A percentile compares a stretch with the other conserved stretches of the same genome.
phyloP scores from a whole-genome alignment of 169 alveolate species.

The Plasmodium knowlesi region DNA sequence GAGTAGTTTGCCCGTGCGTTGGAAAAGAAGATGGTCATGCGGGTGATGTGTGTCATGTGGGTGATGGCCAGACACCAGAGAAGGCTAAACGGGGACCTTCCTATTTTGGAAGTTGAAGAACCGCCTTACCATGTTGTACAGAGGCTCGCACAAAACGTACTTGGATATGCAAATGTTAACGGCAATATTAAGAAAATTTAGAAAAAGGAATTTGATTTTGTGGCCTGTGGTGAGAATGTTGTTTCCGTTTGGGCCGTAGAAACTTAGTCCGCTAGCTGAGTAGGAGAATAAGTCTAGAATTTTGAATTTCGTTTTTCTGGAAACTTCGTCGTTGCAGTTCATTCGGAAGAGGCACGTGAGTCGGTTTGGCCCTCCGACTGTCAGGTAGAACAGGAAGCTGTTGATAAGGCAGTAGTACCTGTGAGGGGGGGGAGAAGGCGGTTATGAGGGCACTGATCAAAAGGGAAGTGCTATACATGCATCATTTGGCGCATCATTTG shows the following conservation, averaged over 20 bases:
- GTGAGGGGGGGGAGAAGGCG: background rate
- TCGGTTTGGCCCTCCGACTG: constrained; percentile 87
- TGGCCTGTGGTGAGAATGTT: constrained; percentile 81
- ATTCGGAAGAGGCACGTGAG: constrained; percentile 90
- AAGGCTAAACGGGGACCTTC: constrained; percentile 20
- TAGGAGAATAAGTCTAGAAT: constrained; percentile 83
- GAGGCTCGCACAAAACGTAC: constrained; percentile 47
- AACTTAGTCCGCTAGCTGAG: constrained; percentile 89
- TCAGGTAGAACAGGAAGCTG: constrained; percentile 77
- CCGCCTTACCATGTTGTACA: constrained; percentile 52
- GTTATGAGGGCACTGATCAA: background rate
- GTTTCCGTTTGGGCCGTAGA: constrained; percentile 89
- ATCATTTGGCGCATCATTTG: background rate
- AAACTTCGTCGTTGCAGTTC: constrained; percentile 89
- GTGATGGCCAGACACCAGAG: background rate
- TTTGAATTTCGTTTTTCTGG: constrained; percentile 83
- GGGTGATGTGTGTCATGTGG: background rate
- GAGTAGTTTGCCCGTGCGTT: background rate
- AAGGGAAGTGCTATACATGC: background rate
- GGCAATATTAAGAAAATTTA: constrained; percentile 18
- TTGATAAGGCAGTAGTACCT: constrained; percentile 83
- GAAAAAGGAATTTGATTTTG: constrained; percentile 75
- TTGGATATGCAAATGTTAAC: constrained; percentile 50
- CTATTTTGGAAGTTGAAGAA: constrained; percentile 56
- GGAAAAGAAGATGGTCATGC: background rate